These are phyloP conservation scores for Coemansia sp. DNA, from an alignment of 192 early-diverging fungal genomes.

Conservation along the genomic window DNA sequence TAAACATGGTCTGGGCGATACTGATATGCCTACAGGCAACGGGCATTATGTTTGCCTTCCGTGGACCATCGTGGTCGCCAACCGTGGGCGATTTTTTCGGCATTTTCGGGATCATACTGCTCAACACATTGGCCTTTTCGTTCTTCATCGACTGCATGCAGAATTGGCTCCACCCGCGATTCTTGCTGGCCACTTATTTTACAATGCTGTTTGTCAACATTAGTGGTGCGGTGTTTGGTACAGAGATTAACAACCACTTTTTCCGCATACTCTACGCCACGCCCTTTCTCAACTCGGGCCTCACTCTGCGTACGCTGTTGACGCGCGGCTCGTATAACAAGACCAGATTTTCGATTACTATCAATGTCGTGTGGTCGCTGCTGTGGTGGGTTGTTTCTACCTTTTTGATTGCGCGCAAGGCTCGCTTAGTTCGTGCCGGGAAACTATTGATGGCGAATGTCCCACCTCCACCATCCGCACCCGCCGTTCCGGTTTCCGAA, in stretches of 20 bases:
- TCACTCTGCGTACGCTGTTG: conserved; percentile 42
- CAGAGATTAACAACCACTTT: conserved; percentile 55
- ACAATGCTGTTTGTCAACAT: conserved; percentile 50
- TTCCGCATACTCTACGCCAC: conserved; percentile 51
- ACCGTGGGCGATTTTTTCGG: conserved; percentile 44
- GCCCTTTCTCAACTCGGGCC: conserved; percentile 39
- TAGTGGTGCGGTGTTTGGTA: conserved; percentile 41
- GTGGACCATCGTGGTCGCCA: conserved; percentile 42
- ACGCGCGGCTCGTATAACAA: conserved; percentile 43
- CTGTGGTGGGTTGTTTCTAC: conserved; percentile 50
- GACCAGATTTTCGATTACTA: conserved; percentile 31
- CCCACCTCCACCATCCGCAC: conserved; percentile 33
- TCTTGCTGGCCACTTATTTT: conserved; percentile 49
- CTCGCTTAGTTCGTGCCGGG: conserved; percentile 39
- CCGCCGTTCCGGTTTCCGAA: conserved; percentile 1
- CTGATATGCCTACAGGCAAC: conserved; percentile 40
- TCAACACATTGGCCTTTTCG: conserved; percentile 48
- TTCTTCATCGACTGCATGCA: conserved; percentile 57
- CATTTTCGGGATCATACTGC: conserved; percentile 40
- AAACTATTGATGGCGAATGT: conserved; percentile 47
- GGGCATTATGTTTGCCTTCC: conserved; percentile 47
- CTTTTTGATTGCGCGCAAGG: conserved; percentile 55
- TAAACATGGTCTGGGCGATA: conserved; percentile 39
- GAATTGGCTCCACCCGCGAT: conserved; percentile 53
- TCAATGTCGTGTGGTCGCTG: conserved; percentile 33